phyloP scores from a whole-genome alignment of 1,139 yeast genomes.

The Yamadazyma membranifaciens region DNA sequence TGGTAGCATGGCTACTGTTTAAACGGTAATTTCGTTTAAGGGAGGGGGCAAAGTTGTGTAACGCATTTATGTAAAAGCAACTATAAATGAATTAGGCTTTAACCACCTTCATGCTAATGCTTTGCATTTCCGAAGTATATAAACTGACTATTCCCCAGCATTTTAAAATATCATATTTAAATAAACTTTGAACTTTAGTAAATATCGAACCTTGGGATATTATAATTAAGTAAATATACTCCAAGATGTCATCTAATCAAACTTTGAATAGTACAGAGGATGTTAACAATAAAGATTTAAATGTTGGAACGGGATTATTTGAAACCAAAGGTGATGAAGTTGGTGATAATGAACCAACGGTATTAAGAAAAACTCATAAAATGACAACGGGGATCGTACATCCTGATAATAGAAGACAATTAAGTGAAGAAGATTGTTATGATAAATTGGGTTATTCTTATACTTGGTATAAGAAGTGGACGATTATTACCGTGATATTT shows the following conservation, averaged over 20 bases:
- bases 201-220: no score
- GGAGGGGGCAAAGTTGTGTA: neutral
- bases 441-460: constrained; percentile 30
- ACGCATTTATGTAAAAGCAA: neutral
- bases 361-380: constrained; percentile 6
- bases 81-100: neutral
- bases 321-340: constrained; percentile 2
- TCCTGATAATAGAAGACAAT: constrained; percentile 24
- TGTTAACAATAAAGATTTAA: constrained; percentile 6
- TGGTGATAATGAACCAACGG: neutral
- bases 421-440: constrained; percentile 31
- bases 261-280: constrained; percentile 11
- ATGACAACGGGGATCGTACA: constrained; percentile 13
- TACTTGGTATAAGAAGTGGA: constrained; percentile 31
- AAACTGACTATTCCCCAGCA: neutral
- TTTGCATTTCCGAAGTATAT: neutral
- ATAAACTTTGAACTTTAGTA: no score
- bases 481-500: constrained; percentile 29
- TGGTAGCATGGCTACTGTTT: no score
- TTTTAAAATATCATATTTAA: no score
- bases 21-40: neutral
- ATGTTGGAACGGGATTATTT: constrained; percentile 3
- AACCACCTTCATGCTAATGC: neutral
- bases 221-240: no score
- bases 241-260: constrained; percentile 13